phyloP scores from a whole-genome alignment of 108 stramenopile genomes.

The Epipyxis sp. region DNA sequence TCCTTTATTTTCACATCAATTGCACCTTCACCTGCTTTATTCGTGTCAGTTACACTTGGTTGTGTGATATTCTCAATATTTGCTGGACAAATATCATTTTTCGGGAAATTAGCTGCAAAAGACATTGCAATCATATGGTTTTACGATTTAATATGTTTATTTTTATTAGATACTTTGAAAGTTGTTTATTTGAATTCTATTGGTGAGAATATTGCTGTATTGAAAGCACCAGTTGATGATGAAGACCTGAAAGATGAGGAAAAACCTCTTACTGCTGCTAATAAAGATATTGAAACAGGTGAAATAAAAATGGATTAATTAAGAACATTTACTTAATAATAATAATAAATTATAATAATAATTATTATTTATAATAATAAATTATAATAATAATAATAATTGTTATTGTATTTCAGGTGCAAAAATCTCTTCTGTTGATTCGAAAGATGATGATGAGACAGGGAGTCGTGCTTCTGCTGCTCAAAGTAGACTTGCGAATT shows the following conservation, averaged over 20 bases:
- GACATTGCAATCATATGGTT: conserved; percentile 6
- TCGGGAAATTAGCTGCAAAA: not conserved
- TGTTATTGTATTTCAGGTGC: too few relatives aligned
- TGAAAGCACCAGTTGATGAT: not conserved
- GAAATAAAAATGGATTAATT: not conserved
- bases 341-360: not conserved
- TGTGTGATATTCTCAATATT: not conserved
- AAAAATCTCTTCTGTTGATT: too few relatives aligned
- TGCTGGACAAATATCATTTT: not conserved
- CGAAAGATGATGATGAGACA: not conserved
- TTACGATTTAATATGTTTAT: not conserved
- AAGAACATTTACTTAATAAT: not conserved
- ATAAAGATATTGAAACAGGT: not conserved
- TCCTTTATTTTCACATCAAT: conserved; percentile 5
- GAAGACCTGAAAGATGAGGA: not conserved
- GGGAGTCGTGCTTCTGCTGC: not conserved
- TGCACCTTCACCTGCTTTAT: not conserved
- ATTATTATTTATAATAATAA: not conserved
- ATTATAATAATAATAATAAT: not conserved
- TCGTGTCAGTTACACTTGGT: not conserved
- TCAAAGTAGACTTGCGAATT: not conserved
- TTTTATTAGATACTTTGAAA: not conserved
- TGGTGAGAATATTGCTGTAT: not conserved
- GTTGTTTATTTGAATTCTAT: not conserved
- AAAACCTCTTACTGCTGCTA: not conserved